Percentiles rank a stretch among this genome's conserved stretches.
phyloP scores from a whole-genome alignment of 208 protist genomes.

The Leishmania martiniquensis region DNA sequence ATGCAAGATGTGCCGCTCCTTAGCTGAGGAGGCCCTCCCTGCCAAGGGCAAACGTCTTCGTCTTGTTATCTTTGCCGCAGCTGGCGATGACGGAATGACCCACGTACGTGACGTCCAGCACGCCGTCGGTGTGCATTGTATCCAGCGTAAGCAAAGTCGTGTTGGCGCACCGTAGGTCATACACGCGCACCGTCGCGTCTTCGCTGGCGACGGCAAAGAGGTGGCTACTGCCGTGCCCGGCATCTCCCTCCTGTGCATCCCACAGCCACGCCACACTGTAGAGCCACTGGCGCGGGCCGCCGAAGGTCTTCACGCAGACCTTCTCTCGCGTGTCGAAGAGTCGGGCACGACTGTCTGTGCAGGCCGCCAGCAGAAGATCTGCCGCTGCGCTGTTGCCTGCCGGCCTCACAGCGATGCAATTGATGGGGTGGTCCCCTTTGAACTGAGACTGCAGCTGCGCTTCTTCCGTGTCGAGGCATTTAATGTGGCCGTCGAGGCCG shows the following conservation, averaged over 20 bases:
- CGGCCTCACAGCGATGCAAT: slow-evolving; percentile 60
- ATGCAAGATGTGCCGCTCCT: too few relatives aligned
- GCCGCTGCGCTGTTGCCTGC: slow-evolving; percentile 27
- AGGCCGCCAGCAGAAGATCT: slow-evolving; percentile 75
- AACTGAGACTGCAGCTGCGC: slow-evolving; percentile 50
- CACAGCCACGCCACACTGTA: slow-evolving; percentile 78
- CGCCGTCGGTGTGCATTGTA: slow-evolving; percentile 78
- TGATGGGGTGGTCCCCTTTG: slow-evolving; percentile 72
- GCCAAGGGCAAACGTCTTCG: slow-evolving; percentile 56
- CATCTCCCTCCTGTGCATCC: slow-evolving; percentile 48
- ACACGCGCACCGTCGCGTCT: slow-evolving; percentile 76
- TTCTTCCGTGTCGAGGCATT: slow-evolving; percentile 59
- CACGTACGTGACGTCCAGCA: slow-evolving; percentile 79
- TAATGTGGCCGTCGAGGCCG: slow-evolving; percentile 77
- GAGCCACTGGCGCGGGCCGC: slow-evolving; percentile 85
- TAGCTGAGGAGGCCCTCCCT: slow-evolving; percentile 30
- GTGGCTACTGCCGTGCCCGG: slow-evolving; percentile 24
- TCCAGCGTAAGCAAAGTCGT: slow-evolving; percentile 71
- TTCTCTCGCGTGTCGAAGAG: slow-evolving; percentile 79
- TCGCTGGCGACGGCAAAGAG: slow-evolving; percentile 74
- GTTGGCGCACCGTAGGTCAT: slow-evolving; percentile 70
- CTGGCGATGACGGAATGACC: slow-evolving; percentile 62
- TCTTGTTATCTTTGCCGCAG: slow-evolving; percentile 87
- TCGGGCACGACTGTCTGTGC: slow-evolving; percentile 82
- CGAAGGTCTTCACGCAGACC: slow-evolving; percentile 63